Evolutionary conservation across 2,329 filamentous ascomycete genomes (phyloP).

Genomic region (Aspergillus proliferans): DNA sequence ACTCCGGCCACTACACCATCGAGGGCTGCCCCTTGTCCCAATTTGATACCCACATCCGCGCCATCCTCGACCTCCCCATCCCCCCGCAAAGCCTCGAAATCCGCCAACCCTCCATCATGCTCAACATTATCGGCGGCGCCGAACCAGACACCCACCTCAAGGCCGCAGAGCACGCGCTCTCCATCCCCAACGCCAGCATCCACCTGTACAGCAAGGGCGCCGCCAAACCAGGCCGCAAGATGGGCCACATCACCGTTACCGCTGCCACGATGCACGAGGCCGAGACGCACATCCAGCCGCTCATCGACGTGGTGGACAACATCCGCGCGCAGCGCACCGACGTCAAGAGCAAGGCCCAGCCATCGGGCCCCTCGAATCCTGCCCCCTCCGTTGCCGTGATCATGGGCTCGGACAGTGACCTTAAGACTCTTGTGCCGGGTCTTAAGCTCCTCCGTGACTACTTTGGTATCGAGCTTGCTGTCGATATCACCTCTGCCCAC

Average conservation of each 20-base stretch:
- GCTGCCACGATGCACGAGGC: constrained; percentile 61
- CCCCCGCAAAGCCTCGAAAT: constrained; percentile 43
- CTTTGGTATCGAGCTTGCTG: constrained; percentile 39
- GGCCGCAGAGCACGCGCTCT: constrained; percentile 51
- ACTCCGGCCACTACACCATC: constrained; percentile 92
- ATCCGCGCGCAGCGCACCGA: constrained; percentile 58
- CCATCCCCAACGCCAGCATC: constrained; percentile 56
- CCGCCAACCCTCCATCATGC: constrained; percentile 47
- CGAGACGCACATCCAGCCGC: constrained; percentile 60
- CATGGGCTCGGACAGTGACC: constrained; percentile 46
- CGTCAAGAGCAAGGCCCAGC: constrained; percentile 27
- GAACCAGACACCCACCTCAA: constrained; percentile 57
- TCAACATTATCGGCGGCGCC: constrained; percentile 53
- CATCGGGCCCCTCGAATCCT: constrained; percentile 27
- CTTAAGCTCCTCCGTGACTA: constrained; percentile 39
- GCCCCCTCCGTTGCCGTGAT: constrained; percentile 39
- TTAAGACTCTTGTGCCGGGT: constrained; percentile 40
- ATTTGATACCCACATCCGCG: constrained; percentile 81
- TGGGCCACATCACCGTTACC: constrained; percentile 85
- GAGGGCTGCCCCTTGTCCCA: constrained; percentile 86
- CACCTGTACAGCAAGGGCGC: constrained; percentile 88
- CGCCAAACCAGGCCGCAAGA: constrained; percentile 82
- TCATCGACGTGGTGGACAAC: constrained; percentile 70
- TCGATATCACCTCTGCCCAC: constrained; percentile 51
- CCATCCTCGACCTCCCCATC: constrained; percentile 69